phyloP scores from a whole-genome alignment of 2,329 filamentous ascomycete genomes.

The Apiospora koreana region DNA sequence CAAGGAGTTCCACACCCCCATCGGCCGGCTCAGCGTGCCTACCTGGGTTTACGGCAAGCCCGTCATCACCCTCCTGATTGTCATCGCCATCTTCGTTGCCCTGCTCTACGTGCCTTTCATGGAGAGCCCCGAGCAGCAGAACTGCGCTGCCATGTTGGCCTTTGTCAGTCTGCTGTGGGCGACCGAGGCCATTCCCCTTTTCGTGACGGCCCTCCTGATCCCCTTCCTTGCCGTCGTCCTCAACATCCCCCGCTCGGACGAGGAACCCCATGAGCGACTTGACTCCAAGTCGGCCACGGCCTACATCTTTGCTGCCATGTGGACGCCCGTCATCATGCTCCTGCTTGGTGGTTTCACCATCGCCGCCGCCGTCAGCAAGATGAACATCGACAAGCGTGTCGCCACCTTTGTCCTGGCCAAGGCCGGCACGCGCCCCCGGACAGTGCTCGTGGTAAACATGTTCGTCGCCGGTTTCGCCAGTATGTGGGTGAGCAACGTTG shows the following conservation, averaged over 20 bases:
- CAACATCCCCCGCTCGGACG: constrained; percentile 77
- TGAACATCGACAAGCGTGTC: constrained; percentile 96
- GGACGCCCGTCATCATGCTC: constrained; percentile 99
- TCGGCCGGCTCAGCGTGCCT: constrained; percentile 76
- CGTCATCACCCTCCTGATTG: constrained; percentile 73
- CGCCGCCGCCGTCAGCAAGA: constrained; percentile 92
- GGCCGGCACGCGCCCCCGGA: constrained; percentile 85
- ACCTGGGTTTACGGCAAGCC: constrained; percentile 82
- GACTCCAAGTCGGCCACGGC: constrained; percentile 78
- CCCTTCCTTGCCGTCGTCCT: constrained; percentile 91
- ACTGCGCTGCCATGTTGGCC: constrained; percentile 89
- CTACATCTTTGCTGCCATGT: constrained; percentile 94
- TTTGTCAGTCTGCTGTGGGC: constrained; percentile 96
- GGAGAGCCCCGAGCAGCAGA: constrained; percentile 87
- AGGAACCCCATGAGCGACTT: constrained; percentile 67
- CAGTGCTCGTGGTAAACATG: constrained; percentile 96
- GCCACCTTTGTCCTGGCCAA: constrained; percentile 96
- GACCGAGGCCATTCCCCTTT: constrained; percentile 95
- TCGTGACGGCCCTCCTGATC: constrained; percentile 91
- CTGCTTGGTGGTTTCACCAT: constrained; percentile 94
- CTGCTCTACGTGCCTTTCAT: constrained; percentile 80
- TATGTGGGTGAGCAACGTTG: constrained; percentile 99
- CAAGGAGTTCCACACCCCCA: constrained; percentile 75
- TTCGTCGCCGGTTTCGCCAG: constrained; percentile 96
- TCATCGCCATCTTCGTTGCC: constrained; percentile 71